phyloP scores from a whole-genome alignment of 1,284 basidiomycete genomes.

The Cryptococcus floricola region DNA sequence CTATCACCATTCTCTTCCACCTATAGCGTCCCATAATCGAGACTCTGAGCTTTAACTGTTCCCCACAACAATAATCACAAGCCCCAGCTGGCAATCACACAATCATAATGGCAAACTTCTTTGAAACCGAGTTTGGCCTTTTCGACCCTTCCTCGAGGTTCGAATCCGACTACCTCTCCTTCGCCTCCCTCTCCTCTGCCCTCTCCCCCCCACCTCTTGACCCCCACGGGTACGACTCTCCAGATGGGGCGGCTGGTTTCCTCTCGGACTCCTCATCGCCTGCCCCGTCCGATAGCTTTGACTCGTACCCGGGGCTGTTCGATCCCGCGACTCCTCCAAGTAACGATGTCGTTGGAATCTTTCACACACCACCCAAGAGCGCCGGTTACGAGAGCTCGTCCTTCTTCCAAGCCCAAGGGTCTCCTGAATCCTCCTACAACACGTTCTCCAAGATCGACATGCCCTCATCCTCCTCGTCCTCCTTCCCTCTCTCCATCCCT shows the following conservation, averaged over 20 bases:
- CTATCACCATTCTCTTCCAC: too few species aligned
- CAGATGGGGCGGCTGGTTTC: constrained; percentile 7
- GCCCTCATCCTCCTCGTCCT: too few species aligned
- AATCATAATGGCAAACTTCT: constrained; percentile 29
- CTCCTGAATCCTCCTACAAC: too few species aligned
- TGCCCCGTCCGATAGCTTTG: constrained; percentile 22
- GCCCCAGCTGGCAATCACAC: too few species aligned
- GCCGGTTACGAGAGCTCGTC: not conserved
- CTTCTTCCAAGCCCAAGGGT: too few species aligned
- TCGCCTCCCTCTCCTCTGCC: constrained; percentile 36
- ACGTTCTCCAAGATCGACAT: too few species aligned
- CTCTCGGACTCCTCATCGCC: constrained; percentile 20
- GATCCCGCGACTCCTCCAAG: constrained; percentile 13
- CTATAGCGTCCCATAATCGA: too few species aligned
- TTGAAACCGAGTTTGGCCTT: constrained; percentile 27
- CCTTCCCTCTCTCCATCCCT: constrained; percentile 11
- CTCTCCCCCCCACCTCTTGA: constrained; percentile 5
- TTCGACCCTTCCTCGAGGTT: constrained; percentile 27
- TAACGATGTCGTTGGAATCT: constrained; percentile 25
- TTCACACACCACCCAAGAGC: constrained; percentile 23
- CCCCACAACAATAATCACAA: too few species aligned
- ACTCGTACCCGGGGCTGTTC: constrained; percentile 17
- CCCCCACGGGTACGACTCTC: constrained; percentile 1
- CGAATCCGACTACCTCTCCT: constrained; percentile 32
- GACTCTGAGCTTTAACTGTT: too few species aligned